Conservation (phyloP, 495 filamentous ascomycete genomes). For the Penicillium coffeae region DNA sequence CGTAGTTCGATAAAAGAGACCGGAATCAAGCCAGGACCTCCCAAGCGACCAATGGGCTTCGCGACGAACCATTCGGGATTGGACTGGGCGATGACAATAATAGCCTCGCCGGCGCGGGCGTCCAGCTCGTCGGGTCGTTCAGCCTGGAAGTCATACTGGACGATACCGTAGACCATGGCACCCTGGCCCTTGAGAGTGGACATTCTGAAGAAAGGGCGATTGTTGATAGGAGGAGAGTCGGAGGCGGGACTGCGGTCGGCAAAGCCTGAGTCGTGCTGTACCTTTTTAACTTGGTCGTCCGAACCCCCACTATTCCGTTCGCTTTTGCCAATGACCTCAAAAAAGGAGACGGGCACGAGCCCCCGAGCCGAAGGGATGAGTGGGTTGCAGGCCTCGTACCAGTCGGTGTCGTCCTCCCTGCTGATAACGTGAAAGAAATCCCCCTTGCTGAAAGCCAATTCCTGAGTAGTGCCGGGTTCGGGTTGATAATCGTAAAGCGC, state of each 20-base stretch:
- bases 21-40: constrained; percentile 91
- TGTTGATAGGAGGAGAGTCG: constrained; percentile 27
- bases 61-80: constrained; percentile 99
- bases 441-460: constrained; percentile 86
- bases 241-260: constrained; percentile 56
- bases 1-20: constrained; percentile 96
- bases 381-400: constrained; percentile 99
- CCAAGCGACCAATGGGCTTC: constrained; percentile 92
- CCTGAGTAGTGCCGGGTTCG: constrained; percentile 58
- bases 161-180: constrained; percentile 92
- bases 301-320: constrained; percentile 79
- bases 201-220: constrained; percentile 41
- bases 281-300: constrained; percentile 54
- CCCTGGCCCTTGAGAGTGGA: constrained; percentile 61
- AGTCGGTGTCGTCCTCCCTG: constrained; percentile 88
- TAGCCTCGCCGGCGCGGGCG: constrained; percentile 89
- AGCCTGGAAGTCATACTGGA: constrained; percentile 95
- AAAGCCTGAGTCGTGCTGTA: constrained; percentile 76
- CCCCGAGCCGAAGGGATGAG: constrained; percentile 82
- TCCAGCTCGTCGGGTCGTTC: constrained; percentile 94
- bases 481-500: constrained; percentile 91
- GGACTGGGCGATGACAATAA: constrained; percentile 98
- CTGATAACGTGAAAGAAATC: constrained; percentile 99
- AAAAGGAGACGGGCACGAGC: constrained; percentile 88
- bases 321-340: constrained; percentile 85